Percentiles rank a stretch among this genome's conserved stretches.
Evolutionary conservation across 352 stramenopile species (phyloP).

Genomic region (Sclerospora graminicola): DNA sequence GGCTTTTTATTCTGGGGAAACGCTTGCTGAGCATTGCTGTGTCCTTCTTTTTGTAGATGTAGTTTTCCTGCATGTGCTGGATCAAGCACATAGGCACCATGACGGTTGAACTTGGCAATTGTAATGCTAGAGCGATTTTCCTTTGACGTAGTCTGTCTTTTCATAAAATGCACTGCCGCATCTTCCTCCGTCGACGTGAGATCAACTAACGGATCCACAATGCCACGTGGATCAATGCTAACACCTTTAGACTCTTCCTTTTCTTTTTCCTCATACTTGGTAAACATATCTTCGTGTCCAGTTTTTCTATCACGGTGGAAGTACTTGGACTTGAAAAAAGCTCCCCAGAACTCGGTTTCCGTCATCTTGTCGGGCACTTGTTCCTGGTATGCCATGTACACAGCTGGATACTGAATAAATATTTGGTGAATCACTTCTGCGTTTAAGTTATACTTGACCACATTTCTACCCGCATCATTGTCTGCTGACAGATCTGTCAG

Average conservation of each 20-base stretch:
- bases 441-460: constrained; percentile 87
- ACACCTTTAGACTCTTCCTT: constrained; percentile 35
- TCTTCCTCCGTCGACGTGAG: constrained; percentile 66
- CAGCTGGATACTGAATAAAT: constrained; percentile 82
- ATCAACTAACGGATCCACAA: constrained; percentile 74
- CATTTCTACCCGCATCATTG: constrained; percentile 58
- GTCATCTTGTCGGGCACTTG: constrained; percentile 85
- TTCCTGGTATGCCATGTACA: constrained; percentile 76
- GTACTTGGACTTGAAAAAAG: constrained; percentile 87
- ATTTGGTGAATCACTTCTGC: constrained; percentile 86
- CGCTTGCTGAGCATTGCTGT: constrained; percentile 10
- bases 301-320: constrained; percentile 77
- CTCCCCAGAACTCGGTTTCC: constrained; percentile 83
- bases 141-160: constrained; percentile 24
- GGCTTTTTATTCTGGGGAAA: constrained; percentile 41
- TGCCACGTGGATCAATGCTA: constrained; percentile 42
- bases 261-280: constrained; percentile 76
- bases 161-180: constrained; percentile 27
- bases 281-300: constrained; percentile 80
- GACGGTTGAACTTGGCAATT: constrained; percentile 82
- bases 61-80: constrained; percentile 57
- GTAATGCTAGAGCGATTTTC: constrained; percentile 54
- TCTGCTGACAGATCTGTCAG: constrained; percentile 68
- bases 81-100: constrained; percentile 75
- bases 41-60: constrained; percentile 15